Conservation (phyloP, 768 basidiomycete species). For the Leucocoprinus sp. region DNA sequence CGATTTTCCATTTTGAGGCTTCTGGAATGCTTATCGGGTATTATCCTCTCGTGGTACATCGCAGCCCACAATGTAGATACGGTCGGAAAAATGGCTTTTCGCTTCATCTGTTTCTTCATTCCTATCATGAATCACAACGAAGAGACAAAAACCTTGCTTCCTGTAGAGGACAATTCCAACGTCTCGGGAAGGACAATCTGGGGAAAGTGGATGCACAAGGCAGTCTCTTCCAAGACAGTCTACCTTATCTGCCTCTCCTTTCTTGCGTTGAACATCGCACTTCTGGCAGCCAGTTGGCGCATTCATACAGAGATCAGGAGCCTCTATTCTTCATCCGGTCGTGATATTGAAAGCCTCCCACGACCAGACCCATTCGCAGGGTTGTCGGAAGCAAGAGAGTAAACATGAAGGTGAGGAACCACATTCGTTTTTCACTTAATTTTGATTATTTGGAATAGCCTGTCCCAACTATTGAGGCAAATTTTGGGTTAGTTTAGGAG, state of each 20-base stretch:
- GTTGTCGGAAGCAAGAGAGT: conserved; percentile 4
- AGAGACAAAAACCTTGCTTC: conserved; percentile 6
- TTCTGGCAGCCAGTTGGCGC: conserved; percentile 5
- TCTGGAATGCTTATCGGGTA: background rate
- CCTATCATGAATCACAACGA: conserved; percentile 8
- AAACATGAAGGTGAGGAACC: conserved; percentile 1
- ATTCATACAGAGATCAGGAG: conserved; percentile 1
- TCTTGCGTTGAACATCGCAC: background rate
- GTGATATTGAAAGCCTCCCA: conserved; percentile 5
- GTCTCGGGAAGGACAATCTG: background rate
- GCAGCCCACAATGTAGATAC: too few relatives aligned
- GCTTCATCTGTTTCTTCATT: background rate
- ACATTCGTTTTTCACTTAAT: background rate
- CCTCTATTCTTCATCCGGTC: conserved; percentile 2
- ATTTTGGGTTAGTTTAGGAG: too few relatives aligned
- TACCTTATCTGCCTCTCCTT: conserved; percentile 5
- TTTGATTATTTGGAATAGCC: background rate
- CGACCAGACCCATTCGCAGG: conserved; percentile 6
- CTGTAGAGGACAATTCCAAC: background rate
- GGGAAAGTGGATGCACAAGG: background rate
- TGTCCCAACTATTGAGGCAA: conserved; percentile 4
- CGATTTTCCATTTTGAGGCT: too few relatives aligned
- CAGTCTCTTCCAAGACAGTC: background rate
- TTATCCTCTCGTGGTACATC: too few relatives aligned
- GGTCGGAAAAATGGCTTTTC: too few relatives aligned